Evolutionary conservation across 805 yeast species (phyloP).

Genomic region (Cyberlindnera petersonii): DNA sequence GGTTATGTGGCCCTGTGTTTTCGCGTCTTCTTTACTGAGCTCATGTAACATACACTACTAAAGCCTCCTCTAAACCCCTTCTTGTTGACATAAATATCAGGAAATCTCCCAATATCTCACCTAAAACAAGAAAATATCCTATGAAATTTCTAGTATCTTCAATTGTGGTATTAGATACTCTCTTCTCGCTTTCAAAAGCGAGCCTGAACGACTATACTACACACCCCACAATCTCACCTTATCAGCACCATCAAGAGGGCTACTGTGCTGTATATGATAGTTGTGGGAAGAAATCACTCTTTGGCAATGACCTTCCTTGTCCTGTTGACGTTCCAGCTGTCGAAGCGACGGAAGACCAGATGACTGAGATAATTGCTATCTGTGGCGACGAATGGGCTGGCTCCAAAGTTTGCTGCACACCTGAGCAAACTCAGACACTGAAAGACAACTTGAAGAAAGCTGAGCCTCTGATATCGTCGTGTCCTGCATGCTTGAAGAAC

Average conservation of each 20-base stretch:
- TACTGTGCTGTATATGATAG: slow-evolving; percentile 35
- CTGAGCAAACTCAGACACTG: slow-evolving; percentile 54
- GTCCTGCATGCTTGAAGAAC: slow-evolving; percentile 91
- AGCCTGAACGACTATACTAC: not conserved
- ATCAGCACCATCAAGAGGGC: slow-evolving; percentile 7
- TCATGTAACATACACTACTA: too few species aligned
- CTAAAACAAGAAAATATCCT: too few species aligned
- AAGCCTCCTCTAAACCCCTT: too few species aligned
- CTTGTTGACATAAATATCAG: too few species aligned
- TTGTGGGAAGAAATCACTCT: slow-evolving; percentile 78
- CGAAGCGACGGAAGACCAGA: slow-evolving; percentile 32
- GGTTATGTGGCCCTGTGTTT: too few species aligned
- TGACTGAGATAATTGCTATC: slow-evolving; percentile 46
- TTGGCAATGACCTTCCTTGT: slow-evolving; percentile 81
- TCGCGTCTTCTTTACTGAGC: too few species aligned
- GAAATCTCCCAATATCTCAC: too few species aligned
- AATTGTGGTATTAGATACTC: too few species aligned
- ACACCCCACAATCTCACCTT: not conserved
- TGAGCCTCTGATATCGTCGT: slow-evolving; percentile 75
- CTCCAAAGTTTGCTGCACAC: slow-evolving; percentile 63
- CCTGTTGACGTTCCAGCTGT: slow-evolving; percentile 57
- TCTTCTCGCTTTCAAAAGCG: slow-evolving; percentile 1
- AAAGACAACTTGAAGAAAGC: slow-evolving; percentile 65
- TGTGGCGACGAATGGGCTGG: slow-evolving; percentile 72
- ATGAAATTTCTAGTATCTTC: not conserved